phyloP scores from a whole-genome alignment of 2,329 filamentous ascomycete genomes.

The Thermoascus crustaceus region DNA sequence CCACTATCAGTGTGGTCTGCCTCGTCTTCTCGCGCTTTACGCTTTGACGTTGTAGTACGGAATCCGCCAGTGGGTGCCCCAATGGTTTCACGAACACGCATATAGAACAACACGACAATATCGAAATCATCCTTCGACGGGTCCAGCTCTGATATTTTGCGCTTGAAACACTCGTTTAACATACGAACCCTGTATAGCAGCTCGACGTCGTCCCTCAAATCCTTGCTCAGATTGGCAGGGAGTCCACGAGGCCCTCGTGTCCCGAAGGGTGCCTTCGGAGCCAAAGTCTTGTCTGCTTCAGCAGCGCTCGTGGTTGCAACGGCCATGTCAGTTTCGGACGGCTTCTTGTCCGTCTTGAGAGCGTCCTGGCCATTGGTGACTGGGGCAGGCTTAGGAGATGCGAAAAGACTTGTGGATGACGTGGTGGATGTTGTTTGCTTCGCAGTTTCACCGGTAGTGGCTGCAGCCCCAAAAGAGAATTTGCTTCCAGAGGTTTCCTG shows the following conservation, averaged over 20 bases:
- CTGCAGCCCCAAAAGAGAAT: not conserved
- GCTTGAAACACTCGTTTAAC: slow-evolving; percentile 29
- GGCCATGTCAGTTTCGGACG: not conserved
- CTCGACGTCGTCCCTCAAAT: slow-evolving; percentile 14
- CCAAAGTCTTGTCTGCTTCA: not conserved
- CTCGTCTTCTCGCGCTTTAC: slow-evolving; percentile 17
- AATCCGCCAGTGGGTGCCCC: slow-evolving; percentile 24
- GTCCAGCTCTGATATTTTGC: slow-evolving; percentile 22
- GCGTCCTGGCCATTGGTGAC: slow-evolving; percentile 1
- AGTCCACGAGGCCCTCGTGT: slow-evolving; percentile 13
- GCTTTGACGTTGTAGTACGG: slow-evolving; percentile 17
- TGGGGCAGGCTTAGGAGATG: not conserved
- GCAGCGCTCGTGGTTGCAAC: not conserved
- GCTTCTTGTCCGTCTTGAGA: not conserved
- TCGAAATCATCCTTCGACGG: slow-evolving; percentile 28
- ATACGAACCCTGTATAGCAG: slow-evolving; percentile 22
- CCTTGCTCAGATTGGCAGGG: slow-evolving; percentile 12
- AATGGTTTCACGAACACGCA: slow-evolving; percentile 29
- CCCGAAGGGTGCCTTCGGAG: slow-evolving; percentile 6
- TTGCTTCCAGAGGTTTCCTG: not conserved
- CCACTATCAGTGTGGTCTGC: slow-evolving; percentile 10
- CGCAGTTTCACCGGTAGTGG: too few relatives aligned
- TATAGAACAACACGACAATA: slow-evolving; percentile 28
- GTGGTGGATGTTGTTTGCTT: not conserved
- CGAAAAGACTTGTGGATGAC: slow-evolving; percentile 3